Evolutionary conservation across 108 stramenopile species (phyloP), one percentile per base, ranked within the genome.

Genomic region (Nannochloropsis gaditana): DNA sequence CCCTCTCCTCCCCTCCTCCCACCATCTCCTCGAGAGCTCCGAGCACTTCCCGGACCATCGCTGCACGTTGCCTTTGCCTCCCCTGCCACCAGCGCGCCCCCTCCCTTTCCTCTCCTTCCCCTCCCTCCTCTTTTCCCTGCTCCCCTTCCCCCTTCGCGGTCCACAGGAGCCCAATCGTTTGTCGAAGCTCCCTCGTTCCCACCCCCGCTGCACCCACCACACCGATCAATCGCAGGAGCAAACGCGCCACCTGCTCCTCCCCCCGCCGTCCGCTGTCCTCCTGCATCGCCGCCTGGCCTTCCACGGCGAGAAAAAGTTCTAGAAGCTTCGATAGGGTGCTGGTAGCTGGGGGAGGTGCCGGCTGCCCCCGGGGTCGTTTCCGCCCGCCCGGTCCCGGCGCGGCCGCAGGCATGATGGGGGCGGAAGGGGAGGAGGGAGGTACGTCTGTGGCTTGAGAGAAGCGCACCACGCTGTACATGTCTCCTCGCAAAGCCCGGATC

Each of bases 271-370:
- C 31, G 1, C 31, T 31, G 0, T 31, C 31, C 31, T 31, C 31
- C 31, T 31, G 31, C 31, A 31, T 31, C 31, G 8, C 3, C 2
- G 59, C 59, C n/a, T 73, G 59, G 15, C 59, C 6, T 73, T 73
- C 59, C 59, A 73, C 59, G 19, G n/a, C 59, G 19, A 73, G 15
- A 6, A 73, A 73, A n/a, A 73, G 59, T 2, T 73, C 59, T 73
- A 73, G 59, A 73, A 73, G 59, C 59, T 73, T 73, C 59, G 59
- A 73, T 15, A 73, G 59, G 59, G n/a, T 73, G 59, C 59, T 73
- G 59, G 59, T 73, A 2, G 59, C 59, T 73, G 59, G 4, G 2
- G 6, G 19, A n/a, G 59, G 5, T 73, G 8, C 8, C n/a, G 59
- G 15, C 59, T 73, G 59, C 15, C 59, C n/a, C 59, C 59, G 2